Base-by-base conservation (phyloP, 2,329 filamentous ascomycete genomes). In the Gaeumannomyces sp. region DNA sequence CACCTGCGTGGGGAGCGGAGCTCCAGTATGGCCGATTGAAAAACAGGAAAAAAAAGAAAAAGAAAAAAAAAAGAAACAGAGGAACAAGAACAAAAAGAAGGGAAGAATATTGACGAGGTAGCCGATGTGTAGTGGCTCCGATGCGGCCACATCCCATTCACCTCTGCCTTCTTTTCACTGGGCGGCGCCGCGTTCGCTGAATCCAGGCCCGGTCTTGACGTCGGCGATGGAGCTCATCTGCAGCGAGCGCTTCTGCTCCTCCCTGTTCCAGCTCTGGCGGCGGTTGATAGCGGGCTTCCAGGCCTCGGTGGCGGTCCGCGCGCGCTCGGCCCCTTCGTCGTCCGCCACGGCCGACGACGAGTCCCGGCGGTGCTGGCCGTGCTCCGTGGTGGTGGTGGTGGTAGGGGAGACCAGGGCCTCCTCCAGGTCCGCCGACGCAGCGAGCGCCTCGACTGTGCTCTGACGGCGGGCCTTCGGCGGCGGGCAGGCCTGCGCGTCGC, bases 191-290 rank as follows among this genome's bases (percentile, higher is more conserved):
- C 73, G 69, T 75, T 82, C 80, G 38, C 73, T 78, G 65, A 82
- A 83, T 0, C 80, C 62, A 80, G 76, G 74, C 2, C 74, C 75
- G 1, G 73, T 72, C 70, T 74, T 70, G 65, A 75, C 74, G 45
- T 70, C 71, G 53, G 2, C 73, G 35, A 81, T 75, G 64, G 71
- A 74, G 60, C 72, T 74, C 80, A 83, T 81, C 69, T 84, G 81
- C 73, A 82, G 70, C 64, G 74, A 74, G 67, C 79, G 83, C 73
- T 84, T 84, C 72, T 78, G 78, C 71, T 85, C 83, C 73, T 87
- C 80, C 50, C 76, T 75, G 70, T 76, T 80, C 77, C 80, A 86
- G 74, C 82, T 84, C 71, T 81, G 80, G 60, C 81, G 79, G 13
- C 79, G 77, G 68, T 78, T 73, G 64, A 78, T 69, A 25, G 71